Base-by-base conservation (phyloP, 345 rosid genomes). In the Sonneratia caseolaris region DNA sequence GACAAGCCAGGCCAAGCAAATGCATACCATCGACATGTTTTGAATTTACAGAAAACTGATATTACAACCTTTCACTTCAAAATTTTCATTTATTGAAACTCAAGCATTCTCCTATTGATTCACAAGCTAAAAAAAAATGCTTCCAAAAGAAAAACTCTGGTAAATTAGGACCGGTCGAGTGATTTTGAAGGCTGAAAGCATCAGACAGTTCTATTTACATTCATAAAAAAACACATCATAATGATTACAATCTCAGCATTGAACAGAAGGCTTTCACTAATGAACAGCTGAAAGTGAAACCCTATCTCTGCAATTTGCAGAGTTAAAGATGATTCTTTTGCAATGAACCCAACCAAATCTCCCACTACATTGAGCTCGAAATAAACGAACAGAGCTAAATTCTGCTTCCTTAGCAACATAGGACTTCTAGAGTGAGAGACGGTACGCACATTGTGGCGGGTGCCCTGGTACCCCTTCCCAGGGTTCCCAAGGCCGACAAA, bases 401-500 rank as follows among this genome's bases (percentile, higher is more conserved):
- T 40, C 22, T 66, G 32, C 62, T 19, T 16, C 69, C 37, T 40
- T 8, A 66, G 8, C 48, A 66, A 40, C 19, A 13, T 47, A 36
- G 24, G 7, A n/a, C 32, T 6, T 19, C 36, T 13, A 0, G 53
- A 27, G 22, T 49, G 24, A 64, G 70, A 24, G 37, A 27, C 35
- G 12, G 69, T 18, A 77, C 38, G 37, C n/a, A 92, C 98, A 72
- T 90, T 92, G 73, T 92, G 98, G 45, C 98, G 93, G 51, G 97
- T 92, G 80, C 88, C 84, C 48, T 82, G 75, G 76, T 87, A 92
- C 76, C 79, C 87, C 51, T 86, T 81, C 59, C 97, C 97, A 47
- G 98, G 98, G 70, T 92, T 90, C n/a, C 98, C 98, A 38, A 92
- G 92, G 16, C 98, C 98, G 47, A 89, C 93, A 67, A 92, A 85